Evolutionary conservation across 805 yeast species (phyloP).

Genomic region (Schwanniomyces pseudopolymorphus): DNA sequence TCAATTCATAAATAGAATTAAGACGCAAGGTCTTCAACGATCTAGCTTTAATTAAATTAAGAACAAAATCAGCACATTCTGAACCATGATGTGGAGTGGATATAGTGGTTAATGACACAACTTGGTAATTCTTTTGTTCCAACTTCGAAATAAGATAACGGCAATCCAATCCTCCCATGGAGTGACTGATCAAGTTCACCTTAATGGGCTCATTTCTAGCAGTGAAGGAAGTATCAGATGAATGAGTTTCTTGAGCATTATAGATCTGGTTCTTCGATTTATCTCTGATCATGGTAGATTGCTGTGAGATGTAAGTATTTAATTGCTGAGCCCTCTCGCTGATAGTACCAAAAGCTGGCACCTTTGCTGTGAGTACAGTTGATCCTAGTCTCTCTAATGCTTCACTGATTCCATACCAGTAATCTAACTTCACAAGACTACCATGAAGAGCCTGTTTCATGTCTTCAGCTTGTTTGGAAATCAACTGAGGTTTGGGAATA

Average conservation of each 20-base stretch:
- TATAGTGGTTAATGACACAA: slow-evolving; percentile 77
- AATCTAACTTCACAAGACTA: slow-evolving; percentile 51
- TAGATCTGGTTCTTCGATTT: slow-evolving; percentile 11
- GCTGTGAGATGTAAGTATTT: slow-evolving; percentile 46
- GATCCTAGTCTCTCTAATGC: slow-evolving; percentile 63
- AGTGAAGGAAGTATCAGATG: slow-evolving; percentile 7
- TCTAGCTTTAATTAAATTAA: slow-evolving; percentile 27
- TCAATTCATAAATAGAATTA: slow-evolving; percentile 57
- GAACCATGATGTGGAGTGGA: slow-evolving; percentile 91
- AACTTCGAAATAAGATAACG: slow-evolving; percentile 68
- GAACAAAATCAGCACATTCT: slow-evolving; percentile 71
- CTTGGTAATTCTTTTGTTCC: slow-evolving; percentile 43
- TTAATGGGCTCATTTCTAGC: slow-evolving; percentile 34
- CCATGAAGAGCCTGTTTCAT: slow-evolving; percentile 2
- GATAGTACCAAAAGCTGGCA: slow-evolving; percentile 80
- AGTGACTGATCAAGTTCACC: slow-evolving; percentile 80
- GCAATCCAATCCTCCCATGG: slow-evolving; percentile 93
- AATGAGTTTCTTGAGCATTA: slow-evolving; percentile 1
- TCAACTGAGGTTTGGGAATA: slow-evolving; percentile 13
- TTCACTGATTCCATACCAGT: slow-evolving; percentile 79
- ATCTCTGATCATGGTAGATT: slow-evolving; percentile 20
- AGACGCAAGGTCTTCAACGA: slow-evolving; percentile 22
- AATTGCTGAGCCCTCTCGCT: slow-evolving; percentile 63
- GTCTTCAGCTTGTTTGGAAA: slow-evolving; percentile 1
- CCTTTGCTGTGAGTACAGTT: slow-evolving; percentile 68